A percentile compares a stretch with the other conserved stretches of the same genome.
phyloP scores from a whole-genome alignment of 305 asterid species.

The Plantago lanceolata region DNA sequence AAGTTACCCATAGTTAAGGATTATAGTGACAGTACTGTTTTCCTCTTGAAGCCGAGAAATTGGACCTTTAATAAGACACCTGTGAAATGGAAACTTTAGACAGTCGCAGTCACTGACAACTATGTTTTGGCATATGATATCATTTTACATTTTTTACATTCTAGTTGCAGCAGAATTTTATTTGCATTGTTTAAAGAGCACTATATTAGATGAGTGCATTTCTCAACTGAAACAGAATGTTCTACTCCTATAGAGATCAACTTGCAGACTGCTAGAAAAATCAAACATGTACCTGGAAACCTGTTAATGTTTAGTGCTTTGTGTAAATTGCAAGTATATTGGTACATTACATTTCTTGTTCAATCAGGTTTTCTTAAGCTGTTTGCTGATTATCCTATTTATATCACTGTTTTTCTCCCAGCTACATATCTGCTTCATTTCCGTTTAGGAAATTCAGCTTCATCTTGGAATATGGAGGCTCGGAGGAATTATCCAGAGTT shows the following conservation, averaged over 20 bases:
- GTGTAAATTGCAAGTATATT: background rate
- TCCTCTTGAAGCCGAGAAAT: background rate
- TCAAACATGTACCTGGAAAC: background rate
- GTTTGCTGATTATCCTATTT: slow-evolving; percentile 23
- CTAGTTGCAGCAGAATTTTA: slow-evolving; percentile 9
- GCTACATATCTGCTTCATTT: slow-evolving; percentile 49
- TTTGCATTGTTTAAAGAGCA: background rate
- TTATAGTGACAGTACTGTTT: background rate
- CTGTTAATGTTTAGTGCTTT: background rate
- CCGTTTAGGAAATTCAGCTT: slow-evolving; percentile 46
- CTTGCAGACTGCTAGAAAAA: background rate
- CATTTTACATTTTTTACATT: slow-evolving; percentile 1
- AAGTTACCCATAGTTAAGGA: slow-evolving; percentile 5
- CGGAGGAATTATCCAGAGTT: slow-evolving; percentile 46
- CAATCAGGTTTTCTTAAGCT: slow-evolving; percentile 16
- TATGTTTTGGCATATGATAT: background rate
- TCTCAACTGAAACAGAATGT: background rate
- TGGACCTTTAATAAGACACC: slow-evolving; percentile 8
- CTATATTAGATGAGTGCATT: background rate
- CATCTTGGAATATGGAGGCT: slow-evolving; percentile 71
- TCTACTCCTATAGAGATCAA: background rate
- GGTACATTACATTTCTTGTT: slow-evolving; percentile 3
- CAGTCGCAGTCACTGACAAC: background rate
- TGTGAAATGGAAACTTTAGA: slow-evolving; percentile 6
- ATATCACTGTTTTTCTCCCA: slow-evolving; percentile 29